Evolutionary conservation across 441 rosid species (phyloP), one percentile per base, ranked within the genome.

Genomic region (Lepidium campestre): DNA sequence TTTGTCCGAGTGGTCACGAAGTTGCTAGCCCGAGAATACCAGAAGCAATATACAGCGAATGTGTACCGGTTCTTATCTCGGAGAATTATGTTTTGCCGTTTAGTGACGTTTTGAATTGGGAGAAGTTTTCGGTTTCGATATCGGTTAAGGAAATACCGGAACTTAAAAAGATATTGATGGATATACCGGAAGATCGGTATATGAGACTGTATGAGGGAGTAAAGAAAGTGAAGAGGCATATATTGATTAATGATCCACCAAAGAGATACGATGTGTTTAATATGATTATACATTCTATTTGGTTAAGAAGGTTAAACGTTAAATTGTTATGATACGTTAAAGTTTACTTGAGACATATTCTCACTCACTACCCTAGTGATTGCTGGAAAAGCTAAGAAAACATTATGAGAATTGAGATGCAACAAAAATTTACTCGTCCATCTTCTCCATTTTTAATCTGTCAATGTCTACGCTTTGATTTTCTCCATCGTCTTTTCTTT

Each of bases 31-130:
- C 79, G 40, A 81, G 96, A 66, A 64, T 84, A 39, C 85, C 78
- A 0, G 89, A 89, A 58, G 84, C 89, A 0, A 84, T 87, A 11
- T 82, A 84, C n/a, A 80, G 81, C 0, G 89, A 65, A 34, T 85
- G 93, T 67, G 86, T 85, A 49, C 96, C 89, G 3, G 83, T 85
- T 2, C 49, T 89, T 11, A 77, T 89, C 12, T 86, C 93, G 2
- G 77, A 80, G 7, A 52, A 75, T 9, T 85, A 83, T 55, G 61
- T 76, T 0, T 71, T 71, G 20, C 88, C 88, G 2, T 85, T 85
- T 55, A 79, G 83, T 22, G 93, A 89, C 37, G 91, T 82, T 20
- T 78, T 86, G 31, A 72, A 82, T 0, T 89, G 89, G 89, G 68
- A 75, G 25, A 65, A 83, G n/a, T 89, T 85, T 57, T 75, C 87